Conservation (phyloP, 371 early-diverging fungal species). For the Mucor racemosus region DNA sequence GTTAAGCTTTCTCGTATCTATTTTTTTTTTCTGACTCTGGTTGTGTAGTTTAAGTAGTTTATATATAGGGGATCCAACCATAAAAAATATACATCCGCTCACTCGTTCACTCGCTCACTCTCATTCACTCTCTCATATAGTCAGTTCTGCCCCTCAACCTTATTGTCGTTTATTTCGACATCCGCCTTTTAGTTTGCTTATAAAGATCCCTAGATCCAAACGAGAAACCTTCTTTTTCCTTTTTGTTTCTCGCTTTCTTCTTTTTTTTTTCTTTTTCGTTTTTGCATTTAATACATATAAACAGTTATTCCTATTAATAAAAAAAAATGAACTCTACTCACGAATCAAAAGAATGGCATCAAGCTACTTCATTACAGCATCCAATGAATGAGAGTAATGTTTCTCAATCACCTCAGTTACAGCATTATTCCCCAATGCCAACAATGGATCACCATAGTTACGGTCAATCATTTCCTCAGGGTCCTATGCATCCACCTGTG, state of each 20-base stretch:
- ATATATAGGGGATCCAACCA: constrained; percentile 3
- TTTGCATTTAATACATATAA: background rate
- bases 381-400: constrained; percentile 32
- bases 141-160: constrained; percentile 39
- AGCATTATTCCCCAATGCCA: constrained; percentile 34
- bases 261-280: constrained; percentile 3
- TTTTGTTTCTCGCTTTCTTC: constrained; percentile 13
- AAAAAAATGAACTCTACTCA: constrained; percentile 41
- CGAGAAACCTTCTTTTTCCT: constrained; percentile 9
- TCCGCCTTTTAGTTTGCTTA: constrained; percentile 27
- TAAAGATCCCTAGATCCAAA: constrained; percentile 26
- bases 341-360: constrained; percentile 49
- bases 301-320: background rate
- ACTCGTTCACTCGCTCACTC: background rate
- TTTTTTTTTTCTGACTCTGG: constrained; percentile 14
- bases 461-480: constrained; percentile 35
- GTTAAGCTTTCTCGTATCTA: background rate
- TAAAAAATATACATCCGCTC: background rate
- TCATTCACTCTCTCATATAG: background rate
- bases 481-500: constrained; percentile 41
- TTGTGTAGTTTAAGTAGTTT: background rate
- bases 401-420: constrained; percentile 31
- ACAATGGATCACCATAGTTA: constrained; percentile 36
- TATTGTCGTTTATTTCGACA: constrained; percentile 27
- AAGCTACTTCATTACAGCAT: constrained; percentile 31